Percentiles rank a stretch among this genome's conserved stretches.
Conservation (phyloP, 345 rosid species). For the Eucalyptus erythrocorys region DNA sequence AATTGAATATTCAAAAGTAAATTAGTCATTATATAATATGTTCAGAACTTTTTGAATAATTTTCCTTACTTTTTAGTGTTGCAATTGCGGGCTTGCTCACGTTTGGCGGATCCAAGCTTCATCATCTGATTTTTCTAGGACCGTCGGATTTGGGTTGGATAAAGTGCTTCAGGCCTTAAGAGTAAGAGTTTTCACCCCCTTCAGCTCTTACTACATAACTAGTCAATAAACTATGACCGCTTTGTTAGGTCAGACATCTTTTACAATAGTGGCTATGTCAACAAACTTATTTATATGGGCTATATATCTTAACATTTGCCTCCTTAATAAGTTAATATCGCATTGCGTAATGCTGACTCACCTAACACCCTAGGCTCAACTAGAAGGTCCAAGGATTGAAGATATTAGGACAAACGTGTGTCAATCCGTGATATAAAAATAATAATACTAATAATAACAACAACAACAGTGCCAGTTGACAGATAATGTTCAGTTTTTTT, state of each 20-base stretch:
- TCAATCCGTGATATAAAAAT: neutral
- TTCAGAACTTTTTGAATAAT: no score
- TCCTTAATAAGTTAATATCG: neutral
- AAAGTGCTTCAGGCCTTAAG: neutral
- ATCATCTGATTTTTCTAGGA: neutral
- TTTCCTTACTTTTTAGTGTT: neutral
- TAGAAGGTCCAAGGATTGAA: neutral
- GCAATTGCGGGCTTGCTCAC: neutral
- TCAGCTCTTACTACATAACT: neutral
- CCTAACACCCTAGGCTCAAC: neutral
- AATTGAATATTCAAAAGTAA: no score
- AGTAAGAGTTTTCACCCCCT: neutral
- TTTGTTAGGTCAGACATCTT: neutral
- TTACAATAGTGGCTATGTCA: neutral
- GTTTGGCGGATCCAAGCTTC: neutral
- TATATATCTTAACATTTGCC: neutral
- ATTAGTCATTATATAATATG: neutral
- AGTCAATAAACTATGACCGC: neutral
- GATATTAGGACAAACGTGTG: neutral
- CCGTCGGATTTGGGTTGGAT: neutral
- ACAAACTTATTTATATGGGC: neutral
- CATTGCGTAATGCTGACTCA: neutral
- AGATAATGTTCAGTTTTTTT: neutral
- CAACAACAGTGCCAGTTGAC: neutral
- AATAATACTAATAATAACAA: no score